Percentiles rank a stretch among this genome's conserved stretches.
phyloP scores from a whole-genome alignment of 2,329 filamentous ascomycete genomes.

The Pyrenochaeta sp. region DNA sequence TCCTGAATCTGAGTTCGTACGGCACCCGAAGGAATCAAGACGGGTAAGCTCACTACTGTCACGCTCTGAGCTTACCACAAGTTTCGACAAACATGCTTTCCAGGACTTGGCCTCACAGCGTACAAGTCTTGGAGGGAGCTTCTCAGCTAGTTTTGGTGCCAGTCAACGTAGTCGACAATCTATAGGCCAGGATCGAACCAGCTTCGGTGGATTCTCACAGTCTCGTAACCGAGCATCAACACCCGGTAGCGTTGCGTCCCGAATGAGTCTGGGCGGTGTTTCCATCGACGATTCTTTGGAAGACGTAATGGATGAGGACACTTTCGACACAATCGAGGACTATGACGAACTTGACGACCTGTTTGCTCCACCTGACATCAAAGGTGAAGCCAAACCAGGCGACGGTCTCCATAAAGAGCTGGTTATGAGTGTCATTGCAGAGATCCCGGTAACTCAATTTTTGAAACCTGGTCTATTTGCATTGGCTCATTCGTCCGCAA shows the following conservation, averaged over 20 bases:
- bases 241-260: conserved; percentile 54
- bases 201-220: conserved; percentile 57
- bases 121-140: conserved; percentile 48
- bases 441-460: conserved; percentile 40
- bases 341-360: conserved; percentile 50
- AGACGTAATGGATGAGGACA: conserved; percentile 49
- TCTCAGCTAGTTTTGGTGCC: conserved; percentile 56
- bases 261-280: conserved; percentile 46
- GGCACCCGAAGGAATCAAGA: conserved; percentile 68
- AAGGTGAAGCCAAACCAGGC: conserved; percentile 39
- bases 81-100: conserved; percentile 82
- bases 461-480: conserved; percentile 37
- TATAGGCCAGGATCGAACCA: conserved; percentile 72
- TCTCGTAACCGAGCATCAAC: conserved; percentile 63
- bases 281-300: conserved; percentile 49
- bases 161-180: conserved; percentile 74
- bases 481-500: conserved; percentile 24
- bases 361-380: conserved; percentile 41
- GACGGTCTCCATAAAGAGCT: conserved; percentile 50
- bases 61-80: conserved; percentile 83
- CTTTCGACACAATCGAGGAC: conserved; percentile 48
- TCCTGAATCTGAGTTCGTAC: conserved; percentile 57
- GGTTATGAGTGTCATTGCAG: conserved; percentile 45
- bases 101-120: conserved; percentile 68
- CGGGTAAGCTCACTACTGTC: conserved; percentile 92